A percentile compares a stretch with the other conserved stretches of the same genome.
phyloP scores from a whole-genome alignment of 2,329 filamentous ascomycete species.

The Rhynchosporium secalis region DNA sequence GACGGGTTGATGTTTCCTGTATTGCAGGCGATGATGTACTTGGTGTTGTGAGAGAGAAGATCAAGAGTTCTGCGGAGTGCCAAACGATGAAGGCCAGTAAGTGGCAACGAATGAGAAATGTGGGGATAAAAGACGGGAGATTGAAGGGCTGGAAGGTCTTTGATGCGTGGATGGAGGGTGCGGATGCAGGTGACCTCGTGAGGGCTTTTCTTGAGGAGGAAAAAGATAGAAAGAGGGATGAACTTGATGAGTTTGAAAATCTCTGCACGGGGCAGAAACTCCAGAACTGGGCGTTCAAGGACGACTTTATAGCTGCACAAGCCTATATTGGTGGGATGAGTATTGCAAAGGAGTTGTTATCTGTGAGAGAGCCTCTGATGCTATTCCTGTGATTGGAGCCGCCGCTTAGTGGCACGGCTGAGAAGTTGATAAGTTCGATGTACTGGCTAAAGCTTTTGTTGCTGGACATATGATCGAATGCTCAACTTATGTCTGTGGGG shows the following conservation, averaged over 20 bases:
- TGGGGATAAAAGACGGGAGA: slow-evolving; percentile 38
- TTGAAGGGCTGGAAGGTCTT: slow-evolving; percentile 33
- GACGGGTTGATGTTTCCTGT: slow-evolving; percentile 46
- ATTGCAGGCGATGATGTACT: slow-evolving; percentile 48
- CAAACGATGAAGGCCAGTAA: neutral
- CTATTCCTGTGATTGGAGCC: slow-evolving; percentile 45
- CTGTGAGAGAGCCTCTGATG: slow-evolving; percentile 47
- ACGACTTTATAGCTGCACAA: slow-evolving; percentile 22
- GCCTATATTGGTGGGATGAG: slow-evolving; percentile 51
- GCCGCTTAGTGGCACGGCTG: slow-evolving; percentile 45
- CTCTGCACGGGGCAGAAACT: slow-evolving; percentile 24
- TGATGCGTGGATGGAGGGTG: slow-evolving; percentile 40
- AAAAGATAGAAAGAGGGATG: slow-evolving; percentile 24
- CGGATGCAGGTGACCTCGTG: slow-evolving; percentile 33
- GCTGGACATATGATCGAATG: slow-evolving; percentile 40
- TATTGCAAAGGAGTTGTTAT: slow-evolving; percentile 45
- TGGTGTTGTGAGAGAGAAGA: slow-evolving; percentile 30
- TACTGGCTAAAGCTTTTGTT: slow-evolving; percentile 43
- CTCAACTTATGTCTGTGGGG: slow-evolving; percentile 34
- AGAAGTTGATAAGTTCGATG: slow-evolving; percentile 39
- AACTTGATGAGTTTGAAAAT: slow-evolving; percentile 15
- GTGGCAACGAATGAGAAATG: slow-evolving; percentile 40
- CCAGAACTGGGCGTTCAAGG: slow-evolving; percentile 29
- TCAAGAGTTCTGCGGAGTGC: neutral
- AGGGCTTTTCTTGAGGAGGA: slow-evolving; percentile 7